phyloP scores from a whole-genome alignment of 2,329 filamentous ascomycete species.

The Gyromitra esculenta region DNA sequence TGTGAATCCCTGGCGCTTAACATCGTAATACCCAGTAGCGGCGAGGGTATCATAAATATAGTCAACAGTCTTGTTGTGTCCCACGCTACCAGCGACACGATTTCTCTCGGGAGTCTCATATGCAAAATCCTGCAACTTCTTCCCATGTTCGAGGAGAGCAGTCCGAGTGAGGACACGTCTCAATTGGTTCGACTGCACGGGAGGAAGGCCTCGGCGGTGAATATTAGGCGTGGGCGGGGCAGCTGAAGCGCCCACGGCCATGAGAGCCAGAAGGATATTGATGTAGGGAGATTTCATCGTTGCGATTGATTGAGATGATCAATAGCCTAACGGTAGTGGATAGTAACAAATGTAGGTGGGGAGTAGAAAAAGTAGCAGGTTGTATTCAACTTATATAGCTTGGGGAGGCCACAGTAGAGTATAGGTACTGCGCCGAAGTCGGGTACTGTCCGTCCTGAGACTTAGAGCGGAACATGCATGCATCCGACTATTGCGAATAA shows the following conservation, averaged over 20 bases:
- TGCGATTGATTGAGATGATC: slow-evolving; percentile 9
- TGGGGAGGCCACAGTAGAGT: neutral
- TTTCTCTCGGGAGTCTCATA: slow-evolving; percentile 56
- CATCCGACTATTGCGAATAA: slow-evolving; percentile 12
- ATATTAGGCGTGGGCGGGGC: slow-evolving; percentile 7
- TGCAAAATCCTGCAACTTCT: slow-evolving; percentile 64
- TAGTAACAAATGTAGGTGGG: slow-evolving; percentile 17
- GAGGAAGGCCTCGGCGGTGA: slow-evolving; percentile 9
- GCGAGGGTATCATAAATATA: slow-evolving; percentile 50
- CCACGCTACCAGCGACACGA: slow-evolving; percentile 49
- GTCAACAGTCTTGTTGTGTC: slow-evolving; percentile 52
- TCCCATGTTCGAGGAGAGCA: slow-evolving; percentile 62
- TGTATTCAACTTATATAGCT: slow-evolving; percentile 37
- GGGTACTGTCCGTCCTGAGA: slow-evolving; percentile 1
- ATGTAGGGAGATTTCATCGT: slow-evolving; percentile 38
- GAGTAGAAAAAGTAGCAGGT: neutral
- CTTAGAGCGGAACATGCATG: slow-evolving; percentile 8
- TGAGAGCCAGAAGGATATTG: slow-evolving; percentile 23
- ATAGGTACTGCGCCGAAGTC: slow-evolving; percentile 9
- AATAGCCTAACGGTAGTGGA: slow-evolving; percentile 16
- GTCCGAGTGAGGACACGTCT: slow-evolving; percentile 61
- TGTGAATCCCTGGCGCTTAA: slow-evolving; percentile 52
- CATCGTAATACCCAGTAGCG: slow-evolving; percentile 47
- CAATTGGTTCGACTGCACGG: slow-evolving; percentile 61
- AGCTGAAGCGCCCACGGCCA: slow-evolving; percentile 31